These are phyloP conservation scores for Neocucurbitaria cava DNA, from an alignment of 2,329 filamentous ascomycete species.

Conservation along the genomic window DNA sequence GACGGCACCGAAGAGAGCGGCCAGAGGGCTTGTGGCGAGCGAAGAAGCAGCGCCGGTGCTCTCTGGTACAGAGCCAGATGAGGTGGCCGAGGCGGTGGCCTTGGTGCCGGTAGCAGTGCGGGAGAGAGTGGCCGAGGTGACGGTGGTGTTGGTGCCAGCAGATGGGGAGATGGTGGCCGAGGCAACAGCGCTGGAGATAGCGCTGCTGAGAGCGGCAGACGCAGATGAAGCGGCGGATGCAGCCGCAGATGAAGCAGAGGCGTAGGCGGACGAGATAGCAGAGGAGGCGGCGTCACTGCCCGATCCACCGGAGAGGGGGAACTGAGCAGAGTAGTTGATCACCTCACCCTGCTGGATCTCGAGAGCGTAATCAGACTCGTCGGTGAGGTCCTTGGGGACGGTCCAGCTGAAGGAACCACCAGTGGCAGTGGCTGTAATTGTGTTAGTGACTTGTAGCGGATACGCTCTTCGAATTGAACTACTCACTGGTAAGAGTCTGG, in stretches of 20 bases:
- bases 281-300: conserved; percentile 29
- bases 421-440: conserved; percentile 47
- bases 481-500: conserved; percentile 57
- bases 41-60: conserved; percentile 38
- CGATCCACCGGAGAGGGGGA: conserved; percentile 49
- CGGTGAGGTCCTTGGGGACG: conserved; percentile 51
- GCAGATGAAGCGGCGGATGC: conserved; percentile 27
- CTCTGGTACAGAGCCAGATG: conserved; percentile 21
- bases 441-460: conserved; percentile 18
- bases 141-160: conserved; percentile 35
- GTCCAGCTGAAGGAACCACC: conserved; percentile 61
- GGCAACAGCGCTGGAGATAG: conserved; percentile 33
- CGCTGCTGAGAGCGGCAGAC: conserved; percentile 17
- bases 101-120: conserved; percentile 19
- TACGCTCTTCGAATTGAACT: not conserved
- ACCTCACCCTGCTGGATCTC: conserved; percentile 61
- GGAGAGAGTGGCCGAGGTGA: conserved; percentile 33
- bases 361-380: conserved; percentile 63
- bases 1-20: conserved; percentile 50
- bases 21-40: conserved; percentile 45
- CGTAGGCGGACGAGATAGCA: conserved; percentile 26
- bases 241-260: conserved; percentile 18
- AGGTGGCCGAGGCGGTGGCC: conserved; percentile 22
- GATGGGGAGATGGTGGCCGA: conserved; percentile 29
- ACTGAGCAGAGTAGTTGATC: conserved; percentile 64